Percentiles rank a stretch among this genome's conserved stretches.
Conservation (phyloP, 2,329 filamentous ascomycete genomes). For the Neurospora crassa region DNA sequence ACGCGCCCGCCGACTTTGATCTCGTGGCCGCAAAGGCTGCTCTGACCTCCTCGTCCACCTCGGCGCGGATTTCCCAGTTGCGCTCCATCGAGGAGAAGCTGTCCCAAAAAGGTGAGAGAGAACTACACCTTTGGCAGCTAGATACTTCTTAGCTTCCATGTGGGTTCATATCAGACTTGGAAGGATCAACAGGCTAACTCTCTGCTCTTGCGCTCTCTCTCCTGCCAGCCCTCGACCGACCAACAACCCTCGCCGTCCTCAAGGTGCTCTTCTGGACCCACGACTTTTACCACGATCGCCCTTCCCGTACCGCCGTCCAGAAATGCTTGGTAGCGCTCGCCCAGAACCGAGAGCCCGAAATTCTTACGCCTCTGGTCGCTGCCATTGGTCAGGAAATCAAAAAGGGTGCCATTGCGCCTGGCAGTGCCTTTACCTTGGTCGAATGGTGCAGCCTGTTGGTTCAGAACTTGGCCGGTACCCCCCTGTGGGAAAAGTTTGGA, state of each 20-base stretch:
- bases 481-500: conserved; percentile 55
- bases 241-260: conserved; percentile 47
- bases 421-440: conserved; percentile 77
- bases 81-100: conserved; percentile 48
- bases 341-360: conserved; percentile 43
- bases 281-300: conserved; percentile 74
- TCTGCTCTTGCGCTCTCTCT: neutral
- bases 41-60: conserved; percentile 54
- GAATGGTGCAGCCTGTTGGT: conserved; percentile 83
- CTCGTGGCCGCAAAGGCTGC: conserved; percentile 38
- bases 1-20: conserved; percentile 35
- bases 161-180: no score
- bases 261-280: conserved; percentile 79
- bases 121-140: conserved; percentile 5
- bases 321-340: conserved; percentile 62
- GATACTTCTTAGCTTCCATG: neutral
- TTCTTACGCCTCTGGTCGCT: conserved; percentile 55
- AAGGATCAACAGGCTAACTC: conserved; percentile 4
- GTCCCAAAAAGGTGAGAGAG: conserved; percentile 39
- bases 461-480: conserved; percentile 54
- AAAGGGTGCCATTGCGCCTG: conserved; percentile 68
- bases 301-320: conserved; percentile 75
- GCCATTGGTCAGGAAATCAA: conserved; percentile 62
- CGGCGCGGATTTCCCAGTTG: conserved; percentile 43
- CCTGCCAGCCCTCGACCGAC: conserved; percentile 34